phyloP scores from a whole-genome alignment of 108 stramenopile species.

The Cylindrotheca closterium region DNA sequence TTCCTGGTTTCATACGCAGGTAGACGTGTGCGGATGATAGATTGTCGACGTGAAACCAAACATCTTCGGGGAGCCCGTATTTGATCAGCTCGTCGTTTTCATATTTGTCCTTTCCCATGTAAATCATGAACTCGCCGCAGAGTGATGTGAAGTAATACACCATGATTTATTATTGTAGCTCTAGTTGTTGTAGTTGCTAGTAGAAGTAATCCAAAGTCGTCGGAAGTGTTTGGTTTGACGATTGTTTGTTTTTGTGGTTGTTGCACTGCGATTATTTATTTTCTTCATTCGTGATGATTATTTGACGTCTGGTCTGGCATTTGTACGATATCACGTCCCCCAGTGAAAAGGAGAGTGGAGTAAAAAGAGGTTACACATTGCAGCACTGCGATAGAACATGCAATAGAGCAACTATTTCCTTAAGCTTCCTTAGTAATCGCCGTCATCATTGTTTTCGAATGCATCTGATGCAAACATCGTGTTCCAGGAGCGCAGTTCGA shows the following conservation, averaged over 20 bases:
- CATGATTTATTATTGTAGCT: no score
- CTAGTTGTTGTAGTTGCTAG: background rate
- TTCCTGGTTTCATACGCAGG: conserved; percentile 86
- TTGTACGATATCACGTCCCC: no score
- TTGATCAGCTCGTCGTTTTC: conserved; percentile 99
- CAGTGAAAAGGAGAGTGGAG: no score
- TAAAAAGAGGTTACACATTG: no score
- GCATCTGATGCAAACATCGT: background rate
- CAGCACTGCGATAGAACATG: no score
- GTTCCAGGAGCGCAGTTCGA: background rate
- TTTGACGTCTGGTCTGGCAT: no score
- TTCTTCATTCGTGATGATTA: no score
- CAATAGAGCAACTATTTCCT: no score
- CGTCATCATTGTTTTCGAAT: background rate
- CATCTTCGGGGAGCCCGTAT: conserved; percentile 80
- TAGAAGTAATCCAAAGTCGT: no score
- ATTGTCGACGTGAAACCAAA: conserved; percentile 88
- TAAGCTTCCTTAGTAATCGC: background rate
- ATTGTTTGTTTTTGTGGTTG: no score
- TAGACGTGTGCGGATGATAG: conserved; percentile 97
- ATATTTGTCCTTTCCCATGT: conserved; percentile 90
- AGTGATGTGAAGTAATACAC: conserved; percentile 74
- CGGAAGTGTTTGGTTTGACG: no score
- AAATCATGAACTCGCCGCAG: conserved; percentile 73
- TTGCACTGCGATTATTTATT: no score